Evolutionary conservation across 1,284 basidiomycete genomes (phyloP), one percentile per base, ranked within the genome.

Genomic region (Heterobasidion irregulare): DNA sequence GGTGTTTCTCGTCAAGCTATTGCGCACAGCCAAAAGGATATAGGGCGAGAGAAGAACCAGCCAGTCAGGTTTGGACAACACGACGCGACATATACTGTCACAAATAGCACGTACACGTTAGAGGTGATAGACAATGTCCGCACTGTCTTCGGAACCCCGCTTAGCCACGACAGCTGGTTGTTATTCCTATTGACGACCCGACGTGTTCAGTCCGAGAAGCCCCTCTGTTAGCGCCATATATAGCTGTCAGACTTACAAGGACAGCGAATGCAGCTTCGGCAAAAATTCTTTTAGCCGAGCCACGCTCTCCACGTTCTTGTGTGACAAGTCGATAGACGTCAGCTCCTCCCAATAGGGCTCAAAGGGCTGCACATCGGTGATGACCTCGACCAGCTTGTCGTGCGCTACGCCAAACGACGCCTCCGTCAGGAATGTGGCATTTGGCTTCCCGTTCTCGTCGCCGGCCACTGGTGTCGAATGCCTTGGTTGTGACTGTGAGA

Each of bases 341-440:
- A 99, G 72, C 49, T 83, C 76, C 62, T 98, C 94, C 96, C 96
- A 99, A 67, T 93, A 81, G 15, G 94, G 93, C 67, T 95, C 92
- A 72, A 94, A 98, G 1, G 95, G 94, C 67, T 95, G 89, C 12
- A 95, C 86, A 65, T 98, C 95, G 46, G 95, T 98, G 65, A 99
- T 92, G 59, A 93, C 83, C 69, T 93, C 83, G 1, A 99, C 87
- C 2, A 99, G 81, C 48, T 84, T 83, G 68, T 98, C 95, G 65
- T 92, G 91, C 8, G 94, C 83, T 34, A 98, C 85, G 16, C 84
- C 92, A 67, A 99, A 99, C 33, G 94, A 98, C 65, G 94, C 97
- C 65, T 98, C 94, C 4, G 89, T 91, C 59, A 98, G 75, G 74
- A 96, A 95, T 0, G 94, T 97, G 44, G 80, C 85, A 63, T 89